Base-by-base conservation (phyloP, 306 rosid genomes). In the Cucurbita moschata region DNA sequence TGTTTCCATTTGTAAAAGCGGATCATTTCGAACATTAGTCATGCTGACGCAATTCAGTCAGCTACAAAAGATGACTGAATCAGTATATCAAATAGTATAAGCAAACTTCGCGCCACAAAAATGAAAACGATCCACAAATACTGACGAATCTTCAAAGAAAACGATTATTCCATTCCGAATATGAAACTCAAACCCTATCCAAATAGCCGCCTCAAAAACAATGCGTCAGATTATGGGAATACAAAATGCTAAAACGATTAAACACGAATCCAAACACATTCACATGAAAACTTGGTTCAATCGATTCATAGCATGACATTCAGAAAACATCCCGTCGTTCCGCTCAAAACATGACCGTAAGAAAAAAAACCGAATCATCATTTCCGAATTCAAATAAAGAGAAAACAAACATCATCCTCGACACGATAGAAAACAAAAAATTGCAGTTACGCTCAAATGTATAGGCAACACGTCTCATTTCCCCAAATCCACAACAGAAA, bases 1-100 rank as follows among this genome's bases (percentile, higher is more conserved):
- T 74, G 84, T 87, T 82, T 87, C 90, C 79, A 80, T 82, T 23
- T 74, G 79, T 62, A 65, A 59, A 67, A 77, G 56, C 73, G 79
- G 87, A 74, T 84, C 71, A 50, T 74, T 73, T 6, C 14, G 80
- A 60, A 75, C 85, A 81, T 52, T 74, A 26, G 81, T 77, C 95
- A 88, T 88, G 75, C 26, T 59, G 76, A 82, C 71, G 11, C 40
- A 19, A 47, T 46, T 23, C 56, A 21, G 18, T 19, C 42, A 67
- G 51, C 55, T 46, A 44, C 19, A 1, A 46, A 65, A 43, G 11
- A 67, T 7, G 56, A 42, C 21, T 67, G 10, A 11, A 21, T 43
- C 72, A 30, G 35, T 30, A 23, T 19, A 10, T 42, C 37, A 43
- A 66, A 66, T 43, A 10, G 6, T 11, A 19, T 11, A 50, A 67